Percentiles rank a stretch among this genome's conserved stretches.
These are phyloP conservation scores for Alternaria arborescens DNA, from an alignment of 2,329 filamentous ascomycete species.

Conservation along the genomic window DNA sequence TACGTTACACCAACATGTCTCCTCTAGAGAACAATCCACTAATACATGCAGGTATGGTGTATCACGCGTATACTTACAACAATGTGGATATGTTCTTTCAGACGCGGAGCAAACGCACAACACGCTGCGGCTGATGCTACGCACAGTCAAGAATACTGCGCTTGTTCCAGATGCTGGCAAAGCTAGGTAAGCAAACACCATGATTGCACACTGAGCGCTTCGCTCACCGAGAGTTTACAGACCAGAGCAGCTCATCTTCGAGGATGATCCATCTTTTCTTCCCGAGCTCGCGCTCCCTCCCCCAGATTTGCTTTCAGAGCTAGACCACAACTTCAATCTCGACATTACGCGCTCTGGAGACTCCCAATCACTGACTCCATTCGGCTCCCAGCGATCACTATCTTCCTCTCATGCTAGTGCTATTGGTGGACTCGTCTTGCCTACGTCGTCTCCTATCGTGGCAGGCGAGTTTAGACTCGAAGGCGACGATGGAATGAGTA, in stretches of 20 bases:
- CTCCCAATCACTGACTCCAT: conserved; percentile 51
- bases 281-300: conserved; percentile 70
- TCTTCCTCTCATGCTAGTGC: conserved; percentile 28
- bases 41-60: conserved; percentile 65
- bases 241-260: conserved; percentile 76
- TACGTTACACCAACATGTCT: conserved; percentile 47
- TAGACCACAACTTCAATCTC: conserved; percentile 51
- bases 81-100: conserved; percentile 83
- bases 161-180: conserved; percentile 77
- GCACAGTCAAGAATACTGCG: conserved; percentile 64
- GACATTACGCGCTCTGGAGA: conserved; percentile 46
- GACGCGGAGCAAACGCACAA: conserved; percentile 80
- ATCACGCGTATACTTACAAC: conserved; percentile 83
- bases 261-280: conserved; percentile 84
- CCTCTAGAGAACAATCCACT: conserved; percentile 8
- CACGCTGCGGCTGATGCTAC: conserved; percentile 74
- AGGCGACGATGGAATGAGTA: conserved; percentile 54
- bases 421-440: conserved; percentile 55
- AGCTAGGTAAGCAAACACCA: conserved; percentile 66
- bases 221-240: conserved; percentile 56
- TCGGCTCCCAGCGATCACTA: conserved; percentile 39
- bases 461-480: conserved; percentile 52
- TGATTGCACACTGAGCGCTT: background rate
- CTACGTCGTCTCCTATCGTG: conserved; percentile 57
- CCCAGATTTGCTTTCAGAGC: conserved; percentile 61